A percentile compares a stretch with the other conserved stretches of the same genome.
phyloP scores from a whole-genome alignment of 1,284 basidiomycete genomes.

The Fomitopsis schrenkii region DNA sequence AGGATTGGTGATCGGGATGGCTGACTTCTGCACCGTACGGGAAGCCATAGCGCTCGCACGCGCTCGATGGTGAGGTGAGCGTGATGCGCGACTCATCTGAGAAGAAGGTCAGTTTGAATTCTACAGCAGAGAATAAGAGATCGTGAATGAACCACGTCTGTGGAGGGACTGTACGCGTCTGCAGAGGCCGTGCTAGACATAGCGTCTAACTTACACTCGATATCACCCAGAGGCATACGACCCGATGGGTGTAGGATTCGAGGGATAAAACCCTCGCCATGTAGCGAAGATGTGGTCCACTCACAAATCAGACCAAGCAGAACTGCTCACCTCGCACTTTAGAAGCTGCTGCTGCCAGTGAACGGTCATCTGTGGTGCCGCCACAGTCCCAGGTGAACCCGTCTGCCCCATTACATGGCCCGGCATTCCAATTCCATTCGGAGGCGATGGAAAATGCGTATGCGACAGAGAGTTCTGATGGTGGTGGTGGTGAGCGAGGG shows the following conservation, averaged over 20 bases:
- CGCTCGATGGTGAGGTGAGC: constrained; percentile 77
- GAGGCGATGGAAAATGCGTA: constrained; percentile 64
- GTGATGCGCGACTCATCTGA: constrained; percentile 71
- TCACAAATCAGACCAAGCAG: neutral
- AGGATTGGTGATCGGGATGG: constrained; percentile 82
- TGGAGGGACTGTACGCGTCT: too few species aligned
- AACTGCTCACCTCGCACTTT: constrained; percentile 67
- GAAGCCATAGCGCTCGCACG: constrained; percentile 77
- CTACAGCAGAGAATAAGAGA: too few species aligned
- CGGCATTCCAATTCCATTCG: constrained; percentile 47
- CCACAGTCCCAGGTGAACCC: constrained; percentile 58
- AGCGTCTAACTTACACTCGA: neutral
- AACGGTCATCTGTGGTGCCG: constrained; percentile 58
- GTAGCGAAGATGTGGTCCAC: neutral
- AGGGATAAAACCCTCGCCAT: neutral
- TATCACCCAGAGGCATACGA: neutral
- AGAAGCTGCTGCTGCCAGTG: constrained; percentile 82
- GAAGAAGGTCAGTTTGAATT: constrained; percentile 2
- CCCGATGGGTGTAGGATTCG: neutral
- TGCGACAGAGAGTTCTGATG: constrained; percentile 69
- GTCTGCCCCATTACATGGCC: constrained; percentile 51
- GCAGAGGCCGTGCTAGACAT: neutral
- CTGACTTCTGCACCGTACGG: constrained; percentile 71
- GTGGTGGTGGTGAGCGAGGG: constrained; percentile 57
- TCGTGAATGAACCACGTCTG: too few species aligned